phyloP scores from a whole-genome alignment of 306 rosid species.

The Comarum palustre region DNA sequence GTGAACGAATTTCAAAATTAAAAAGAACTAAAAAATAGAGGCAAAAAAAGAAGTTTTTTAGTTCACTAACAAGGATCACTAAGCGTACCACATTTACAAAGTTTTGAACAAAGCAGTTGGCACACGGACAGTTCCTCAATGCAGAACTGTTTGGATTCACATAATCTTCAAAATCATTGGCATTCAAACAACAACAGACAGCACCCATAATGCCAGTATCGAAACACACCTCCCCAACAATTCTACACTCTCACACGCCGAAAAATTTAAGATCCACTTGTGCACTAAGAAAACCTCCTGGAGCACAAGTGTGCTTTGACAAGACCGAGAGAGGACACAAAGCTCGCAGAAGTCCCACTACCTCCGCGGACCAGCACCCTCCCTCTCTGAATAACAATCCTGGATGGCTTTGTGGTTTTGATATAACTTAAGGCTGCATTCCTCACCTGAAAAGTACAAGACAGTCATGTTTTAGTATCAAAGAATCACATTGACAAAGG shows the following conservation, averaged over 20 bases:
- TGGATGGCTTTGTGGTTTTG: constrained; percentile 23
- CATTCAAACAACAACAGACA: constrained; percentile 81
- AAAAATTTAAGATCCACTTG: constrained; percentile 26
- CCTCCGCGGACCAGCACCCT: constrained; percentile 70
- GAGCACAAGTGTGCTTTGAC: constrained; percentile 24
- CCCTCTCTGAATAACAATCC: constrained; percentile 42
- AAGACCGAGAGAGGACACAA: constrained; percentile 61
- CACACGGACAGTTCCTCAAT: constrained; percentile 71
- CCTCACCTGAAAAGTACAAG: constrained; percentile 50
- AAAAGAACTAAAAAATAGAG: background rate
- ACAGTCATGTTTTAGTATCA: constrained; percentile 21
- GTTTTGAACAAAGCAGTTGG: constrained; percentile 71
- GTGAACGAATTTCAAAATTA: background rate
- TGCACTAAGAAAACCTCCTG: constrained; percentile 25
- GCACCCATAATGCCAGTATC: constrained; percentile 79
- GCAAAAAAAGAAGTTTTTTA: background rate
- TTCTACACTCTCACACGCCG: constrained; percentile 34
- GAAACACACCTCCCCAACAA: constrained; percentile 26
- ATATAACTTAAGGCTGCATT: background rate
- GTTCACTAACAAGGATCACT: background rate
- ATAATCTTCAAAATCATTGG: constrained; percentile 70
- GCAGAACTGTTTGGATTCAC: constrained; percentile 73
- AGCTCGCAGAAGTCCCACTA: constrained; percentile 69
- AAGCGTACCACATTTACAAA: constrained; percentile 64
- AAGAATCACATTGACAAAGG: constrained; percentile 3